Evolutionary conservation across 2,329 filamentous ascomycete genomes (phyloP), one percentile per base, ranked within the genome.

Genomic region (Alternaria angustiovoidea): DNA sequence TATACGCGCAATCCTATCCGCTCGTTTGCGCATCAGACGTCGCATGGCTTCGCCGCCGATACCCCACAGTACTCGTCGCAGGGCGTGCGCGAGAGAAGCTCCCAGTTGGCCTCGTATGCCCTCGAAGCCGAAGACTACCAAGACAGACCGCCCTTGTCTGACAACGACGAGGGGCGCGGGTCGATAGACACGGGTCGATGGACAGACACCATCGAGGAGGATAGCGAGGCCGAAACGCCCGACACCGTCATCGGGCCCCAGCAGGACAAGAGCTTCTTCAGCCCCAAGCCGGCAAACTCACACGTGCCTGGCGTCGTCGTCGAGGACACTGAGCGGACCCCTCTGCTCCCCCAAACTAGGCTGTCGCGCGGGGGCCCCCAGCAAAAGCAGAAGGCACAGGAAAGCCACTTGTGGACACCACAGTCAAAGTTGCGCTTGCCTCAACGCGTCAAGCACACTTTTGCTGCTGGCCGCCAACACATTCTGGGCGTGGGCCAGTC

Each of bases 31-130:
- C 88, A 91, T 66, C 86, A 88, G 54, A 87, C 88, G 39, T 83
- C 86, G 38, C 85, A 88, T 63, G 86, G 88, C 42, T 80, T 85
- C 69, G 77, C 24, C 24, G 24, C 24, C 24, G 91, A 94, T 74
- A 90, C 87, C 68, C 86, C 88, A 18, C 87, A 92, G 69, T 91
- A 92, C 77, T 91, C 92, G 39, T 85, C 85, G 34, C 88, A 89
- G 60, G 91, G 89, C 66, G 90, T 97, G 41, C 90, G 93, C 65
- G 90, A 95, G 79, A 90, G 95, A 74, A 96, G 93, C 2, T 92
- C 93, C 52, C 92, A 96, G 79, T 84, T 97, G 57, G 93, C 93
- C 43, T 92, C 88, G 18, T 93, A 94, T 75, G 89, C 92, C 51
- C 85, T 97, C 72, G 77, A 73, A 43, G 66, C 76, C 41, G 75